Conservation (phyloP, 2,329 filamentous ascomycete genomes). For the Westerdykella ornata region DNA sequence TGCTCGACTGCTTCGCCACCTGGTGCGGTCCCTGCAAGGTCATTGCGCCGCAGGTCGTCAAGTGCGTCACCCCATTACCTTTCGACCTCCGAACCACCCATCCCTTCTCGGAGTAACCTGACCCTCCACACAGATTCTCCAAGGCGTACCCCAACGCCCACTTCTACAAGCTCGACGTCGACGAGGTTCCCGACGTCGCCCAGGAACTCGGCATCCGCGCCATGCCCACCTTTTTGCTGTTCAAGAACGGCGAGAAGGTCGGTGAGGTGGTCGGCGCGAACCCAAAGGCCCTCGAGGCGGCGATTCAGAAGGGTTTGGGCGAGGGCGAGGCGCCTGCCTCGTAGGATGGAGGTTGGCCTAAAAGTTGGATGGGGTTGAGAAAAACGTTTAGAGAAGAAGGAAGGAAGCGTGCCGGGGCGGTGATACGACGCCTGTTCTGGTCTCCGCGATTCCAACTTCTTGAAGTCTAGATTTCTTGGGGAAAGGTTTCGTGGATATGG, state of each 20-base stretch:
- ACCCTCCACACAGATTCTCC: conserved; percentile 47
- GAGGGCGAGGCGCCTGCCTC: too few species aligned
- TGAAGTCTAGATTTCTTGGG: too few species aligned
- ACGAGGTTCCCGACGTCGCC: conserved; percentile 67
- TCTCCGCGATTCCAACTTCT: too few species aligned
- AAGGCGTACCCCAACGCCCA: conserved; percentile 54
- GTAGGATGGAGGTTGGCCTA: too few species aligned
- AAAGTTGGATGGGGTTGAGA: too few species aligned
- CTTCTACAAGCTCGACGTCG: conserved; percentile 91
- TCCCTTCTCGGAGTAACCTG: too few species aligned
- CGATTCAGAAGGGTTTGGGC: conserved; percentile 38
- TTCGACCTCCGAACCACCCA: conserved; percentile 6
- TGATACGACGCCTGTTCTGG: too few species aligned
- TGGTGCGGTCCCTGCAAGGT: conserved; percentile 97
- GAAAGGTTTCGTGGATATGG: too few species aligned
- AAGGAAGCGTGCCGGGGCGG: too few species aligned
- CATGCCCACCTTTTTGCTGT: conserved; percentile 88
- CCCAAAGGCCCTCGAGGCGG: conserved; percentile 57
- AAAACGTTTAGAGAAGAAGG: too few species aligned
- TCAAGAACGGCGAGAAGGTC: conserved; percentile 69
- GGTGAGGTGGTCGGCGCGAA: conserved; percentile 74
- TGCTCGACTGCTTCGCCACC: conserved; percentile 80
- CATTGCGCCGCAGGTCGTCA: conserved; percentile 68
- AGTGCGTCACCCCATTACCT: conserved; percentile 43
- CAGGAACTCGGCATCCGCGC: conserved; percentile 74